Base-by-base conservation (phyloP, 2,329 filamentous ascomycete species). In the Trichoderma lentiforme region DNA sequence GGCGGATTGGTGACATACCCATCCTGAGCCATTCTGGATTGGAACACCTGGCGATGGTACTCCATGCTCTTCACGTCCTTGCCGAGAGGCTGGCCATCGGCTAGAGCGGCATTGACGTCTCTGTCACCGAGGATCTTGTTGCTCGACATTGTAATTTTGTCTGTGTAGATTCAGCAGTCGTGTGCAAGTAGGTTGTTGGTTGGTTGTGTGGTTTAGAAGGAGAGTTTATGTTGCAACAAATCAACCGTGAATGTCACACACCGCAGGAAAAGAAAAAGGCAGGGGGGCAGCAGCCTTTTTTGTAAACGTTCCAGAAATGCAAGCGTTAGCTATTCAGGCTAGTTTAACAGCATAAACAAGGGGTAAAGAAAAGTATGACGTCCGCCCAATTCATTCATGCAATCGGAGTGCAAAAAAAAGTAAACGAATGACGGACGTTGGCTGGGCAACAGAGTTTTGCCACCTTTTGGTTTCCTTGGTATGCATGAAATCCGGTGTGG, bases 41-140 rank as follows among this genome's bases (percentile, higher is more conserved):
- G 88, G 72, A 94, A 85, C 71, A 93, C 86, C 83, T 93, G 90
- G 74, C 92, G 91, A 80, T 94, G 92, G 80, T 93, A 93, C 79
- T 94, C 92, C 86, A 95, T 89, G 83, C 85, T 69, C 65, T 69
- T 69, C 69, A 89, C 82, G 73, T 87, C 83, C 80, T 86, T 85
- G 72, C 56, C 63, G 36, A 36, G 57, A 32, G 60, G 30, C 53
- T 60, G 57, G 14, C 58, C 71, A 73, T 81, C 79, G 32, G 79
- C 72, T 75, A 88, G 81, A 74, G 85, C 74, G 73, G 84, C 84
- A 83, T 93, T 93, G 83, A 87, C 85, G 83, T 93, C 90, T 83
- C 90, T 90, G 78, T 88, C 84, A 76, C 85, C 83, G 81, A 93
- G 90, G 76, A 91, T 83, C 82, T 86, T 88, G 81, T 82, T 88